A percentile compares a stretch with the other conserved stretches of the same genome.
Conservation (phyloP, 345 rosid species). For the Combretum micranthum region DNA sequence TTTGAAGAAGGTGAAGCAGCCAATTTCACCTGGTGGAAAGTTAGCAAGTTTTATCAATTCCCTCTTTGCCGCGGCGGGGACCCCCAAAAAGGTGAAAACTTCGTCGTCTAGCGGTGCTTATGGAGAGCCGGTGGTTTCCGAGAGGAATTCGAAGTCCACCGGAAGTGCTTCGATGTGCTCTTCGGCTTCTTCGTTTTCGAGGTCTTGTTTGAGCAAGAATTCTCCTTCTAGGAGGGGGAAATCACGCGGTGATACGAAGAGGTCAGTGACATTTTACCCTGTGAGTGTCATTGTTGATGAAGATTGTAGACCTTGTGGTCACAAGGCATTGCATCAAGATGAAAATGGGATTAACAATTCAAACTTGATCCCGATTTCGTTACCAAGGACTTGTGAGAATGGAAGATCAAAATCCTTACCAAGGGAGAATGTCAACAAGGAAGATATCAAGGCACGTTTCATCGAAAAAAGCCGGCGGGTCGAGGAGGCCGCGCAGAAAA, state of each 20-base stretch:
- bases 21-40: constrained; percentile 76
- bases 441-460: constrained; percentile 10
- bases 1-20: constrained; percentile 63
- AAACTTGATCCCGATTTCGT: constrained; percentile 25
- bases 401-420: constrained; percentile 23
- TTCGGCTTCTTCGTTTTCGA: constrained; percentile 76
- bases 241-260: constrained; percentile 46
- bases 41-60: constrained; percentile 70
- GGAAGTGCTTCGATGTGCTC: constrained; percentile 54
- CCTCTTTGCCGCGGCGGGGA: constrained; percentile 24
- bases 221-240: constrained; percentile 46
- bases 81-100: constrained; percentile 35
- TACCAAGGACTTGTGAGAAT: constrained; percentile 32
- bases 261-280: constrained; percentile 63
- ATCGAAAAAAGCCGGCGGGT: constrained; percentile 29
- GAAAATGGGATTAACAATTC: constrained; percentile 8
- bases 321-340: constrained; percentile 25
- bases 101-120: constrained; percentile 24
- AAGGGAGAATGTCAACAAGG: constrained; percentile 2
- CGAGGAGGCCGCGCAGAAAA: constrained; percentile 38
- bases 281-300: constrained; percentile 59
- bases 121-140: constrained; percentile 17
- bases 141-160: constrained; percentile 26
- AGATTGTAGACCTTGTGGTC: constrained; percentile 47
- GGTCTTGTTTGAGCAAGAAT: constrained; percentile 68